These are phyloP conservation scores for Sugiyamaella xylanicola DNA, from an alignment of 1,139 yeast genomes.

Conservation along the genomic window DNA sequence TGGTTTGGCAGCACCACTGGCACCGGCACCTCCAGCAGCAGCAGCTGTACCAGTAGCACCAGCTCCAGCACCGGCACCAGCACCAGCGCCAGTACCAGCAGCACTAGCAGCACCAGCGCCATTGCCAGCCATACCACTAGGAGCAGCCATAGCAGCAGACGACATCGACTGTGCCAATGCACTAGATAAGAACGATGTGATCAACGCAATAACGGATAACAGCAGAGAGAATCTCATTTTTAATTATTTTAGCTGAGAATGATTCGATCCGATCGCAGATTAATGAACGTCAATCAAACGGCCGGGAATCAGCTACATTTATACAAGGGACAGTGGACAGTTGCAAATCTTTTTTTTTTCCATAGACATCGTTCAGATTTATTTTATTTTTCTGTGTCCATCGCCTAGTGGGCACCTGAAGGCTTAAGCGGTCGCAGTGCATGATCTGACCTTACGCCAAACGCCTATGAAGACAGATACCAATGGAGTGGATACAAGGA, in stretches of 20 bases:
- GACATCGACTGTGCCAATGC: constrained; percentile 2
- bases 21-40: neutral
- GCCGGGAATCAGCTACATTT: constrained; percentile 6
- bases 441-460: neutral
- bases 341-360: constrained; percentile 1
- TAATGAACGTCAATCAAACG: neutral
- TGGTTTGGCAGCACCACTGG: neutral
- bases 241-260: neutral
- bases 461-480: neutral
- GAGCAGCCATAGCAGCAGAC: no score
- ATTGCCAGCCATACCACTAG: no score
- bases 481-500: neutral
- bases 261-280: neutral
- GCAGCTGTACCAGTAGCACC: neutral
- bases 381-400: neutral
- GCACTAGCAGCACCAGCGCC: neutral
- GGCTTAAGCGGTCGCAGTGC: neutral
- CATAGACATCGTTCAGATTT: neutral
- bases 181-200: neutral
- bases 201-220: neutral
- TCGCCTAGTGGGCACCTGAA: neutral
- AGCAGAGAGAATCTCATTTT: constrained; percentile 10
- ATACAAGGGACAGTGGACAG: neutral
- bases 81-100: neutral
- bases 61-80: neutral